These are phyloP conservation scores for Trametes meyenii DNA, from an alignment of 768 basidiomycete species.

Conservation along the genomic window DNA sequence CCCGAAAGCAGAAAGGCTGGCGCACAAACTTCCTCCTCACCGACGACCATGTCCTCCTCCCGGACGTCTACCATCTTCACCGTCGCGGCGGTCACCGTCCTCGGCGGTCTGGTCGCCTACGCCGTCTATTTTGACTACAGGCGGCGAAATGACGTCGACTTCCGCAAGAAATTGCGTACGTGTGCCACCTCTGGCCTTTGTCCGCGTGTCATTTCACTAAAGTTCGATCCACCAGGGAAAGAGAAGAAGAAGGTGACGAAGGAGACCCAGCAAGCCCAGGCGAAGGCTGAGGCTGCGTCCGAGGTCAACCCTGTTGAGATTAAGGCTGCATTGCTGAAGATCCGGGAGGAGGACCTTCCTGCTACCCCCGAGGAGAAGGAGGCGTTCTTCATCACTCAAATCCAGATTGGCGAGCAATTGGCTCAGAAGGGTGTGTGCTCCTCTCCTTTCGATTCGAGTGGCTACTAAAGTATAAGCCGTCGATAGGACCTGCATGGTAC, in stretches of 20 bases:
- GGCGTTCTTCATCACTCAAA: slow-evolving; percentile 88
- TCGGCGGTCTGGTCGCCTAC: slow-evolving; percentile 66
- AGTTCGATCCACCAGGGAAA: slow-evolving; percentile 60
- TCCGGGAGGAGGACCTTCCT: slow-evolving; percentile 73
- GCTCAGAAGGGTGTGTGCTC: slow-evolving; percentile 65
- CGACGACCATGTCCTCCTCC: slow-evolving; percentile 31
- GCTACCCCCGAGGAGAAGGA: slow-evolving; percentile 77
- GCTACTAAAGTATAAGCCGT: not conserved
- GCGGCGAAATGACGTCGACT: slow-evolving; percentile 82
- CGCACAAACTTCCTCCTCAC: slow-evolving; percentile 24
- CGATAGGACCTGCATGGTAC: slow-evolving; percentile 74
- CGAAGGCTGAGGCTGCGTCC: slow-evolving; percentile 32
- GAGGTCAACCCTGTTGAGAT: slow-evolving; percentile 50
- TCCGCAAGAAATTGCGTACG: slow-evolving; percentile 88
- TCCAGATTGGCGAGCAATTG: slow-evolving; percentile 85
- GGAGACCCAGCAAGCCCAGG: slow-evolving; percentile 47
- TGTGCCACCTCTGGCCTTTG: slow-evolving; percentile 29
- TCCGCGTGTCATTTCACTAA: not conserved
- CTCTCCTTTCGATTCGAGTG: not conserved
- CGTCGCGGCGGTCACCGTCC: slow-evolving; percentile 50
- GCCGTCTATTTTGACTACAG: slow-evolving; percentile 94
- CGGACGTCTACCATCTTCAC: slow-evolving; percentile 44
- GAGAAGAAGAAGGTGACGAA: slow-evolving; percentile 90
- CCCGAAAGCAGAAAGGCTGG: slow-evolving; percentile 11
- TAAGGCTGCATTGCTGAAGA: slow-evolving; percentile 60